Evolutionary conservation across 2,329 filamentous ascomycete genomes (phyloP), one percentile per base, ranked within the genome.

Genomic region (Cucurbitaria berberidis): DNA sequence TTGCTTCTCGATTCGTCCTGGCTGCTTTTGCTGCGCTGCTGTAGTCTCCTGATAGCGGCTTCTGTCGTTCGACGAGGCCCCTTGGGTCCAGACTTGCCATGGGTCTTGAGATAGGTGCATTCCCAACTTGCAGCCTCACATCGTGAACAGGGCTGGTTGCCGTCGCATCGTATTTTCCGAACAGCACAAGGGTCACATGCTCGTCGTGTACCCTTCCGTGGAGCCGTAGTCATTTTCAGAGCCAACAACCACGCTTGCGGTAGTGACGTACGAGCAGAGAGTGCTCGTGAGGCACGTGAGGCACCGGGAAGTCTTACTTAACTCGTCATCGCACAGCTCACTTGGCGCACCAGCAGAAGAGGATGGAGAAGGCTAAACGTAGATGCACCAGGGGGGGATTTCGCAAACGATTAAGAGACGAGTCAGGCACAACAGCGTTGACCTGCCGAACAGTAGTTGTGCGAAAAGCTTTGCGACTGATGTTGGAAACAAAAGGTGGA

Each of bases 181-280:
- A 74, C 64, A 26, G 70, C 72, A 43, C 71, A 74, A 45, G 70
- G 68, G 48, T 74, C 71, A 55, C 71, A 74, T 48, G 71, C 71
- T 60, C 69, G 61, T 42, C 70, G 66, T 29, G 70, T 74, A 30
- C 70, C 70, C 55, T 73, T 74, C 44, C 70, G 68, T 50, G 67
- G 65, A 41, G 66, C 68, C 66, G 63, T 64, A 56, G 57, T 63
- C 64, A 67, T 67, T 22, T 44, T 57, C 35, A 39, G 32, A 45
- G 56, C 53, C 51, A 60, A 56, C 53, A 39, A 47, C 44, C 50
- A 53, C 55, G 51, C 43, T 54, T 51, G 59, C 52, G 26, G 22
- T 56, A 26, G 39, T 49, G 45, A 44, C 53, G 45, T 49, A 53
- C 53, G 48, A n/a, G n/a, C n/a, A n/a, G n/a, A n/a, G 45, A 57